Evolutionary conservation across 139 green algal genomes (phyloP), one percentile per base, ranked within the genome.

Genomic region (Micromonas pusilla): DNA sequence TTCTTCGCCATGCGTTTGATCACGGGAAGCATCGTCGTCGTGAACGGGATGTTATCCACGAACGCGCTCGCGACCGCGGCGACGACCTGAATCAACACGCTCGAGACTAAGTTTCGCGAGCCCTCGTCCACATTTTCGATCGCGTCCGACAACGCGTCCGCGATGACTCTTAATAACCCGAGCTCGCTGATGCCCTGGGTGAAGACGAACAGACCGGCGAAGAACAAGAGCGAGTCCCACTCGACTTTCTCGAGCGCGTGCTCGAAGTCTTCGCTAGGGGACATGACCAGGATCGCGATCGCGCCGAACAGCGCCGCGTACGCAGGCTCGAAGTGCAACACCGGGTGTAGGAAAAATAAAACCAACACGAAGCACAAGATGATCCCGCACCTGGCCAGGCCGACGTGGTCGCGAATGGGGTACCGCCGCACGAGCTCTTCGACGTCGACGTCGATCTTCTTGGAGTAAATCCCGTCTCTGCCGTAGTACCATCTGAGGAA

Each of bases 271-370:
- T 82, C 36, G 1, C 53, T 28, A 3, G 52, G 34, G 21, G 45
- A 36, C 1, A 70, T 73, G 19, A 88, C 28, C 13, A 79, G 73
- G 37, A 90, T 82, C 9, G 86, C 62, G 16, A 83, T 64, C 0
- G 86, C 86, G 32, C 83, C 83, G 31, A 90, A 79, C n/a, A 88
- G 45, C 19, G 86, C 82, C 62, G 83, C 78, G 81, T 84, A 90
- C 1, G 86, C 80, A 4, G 83, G 86, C 53, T 88, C 82, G 2
- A 90, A 52, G 75, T 87, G 83, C 38, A 86, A 74, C 30, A 90
- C 31, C 0, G 86, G 83, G 71, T 90, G 86, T n/a, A 90, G 84
- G 74, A 90, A 79, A 71, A 90, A 90, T 54, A 80, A 76, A 26
- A 90, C 36, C 2, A 90, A 32, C 30, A 90, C 86, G 21, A 80